A percentile compares a stretch with the other conserved stretches of the same genome.
These are phyloP conservation scores for Dalechampia spathulata DNA, from an alignment of 441 rosid genomes.

Conservation along the genomic window DNA sequence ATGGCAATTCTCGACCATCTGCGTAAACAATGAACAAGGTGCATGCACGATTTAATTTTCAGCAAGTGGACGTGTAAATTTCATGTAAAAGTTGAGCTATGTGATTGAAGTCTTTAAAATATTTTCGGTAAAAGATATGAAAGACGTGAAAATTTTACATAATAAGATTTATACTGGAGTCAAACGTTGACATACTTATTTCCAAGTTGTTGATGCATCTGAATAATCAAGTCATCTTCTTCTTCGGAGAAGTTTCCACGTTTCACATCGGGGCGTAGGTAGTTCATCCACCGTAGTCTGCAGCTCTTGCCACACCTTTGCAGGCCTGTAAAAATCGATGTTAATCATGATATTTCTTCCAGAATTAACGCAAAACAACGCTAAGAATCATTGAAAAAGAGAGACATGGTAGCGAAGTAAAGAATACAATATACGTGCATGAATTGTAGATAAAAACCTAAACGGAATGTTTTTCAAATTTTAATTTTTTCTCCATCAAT, in stretches of 20 bases:
- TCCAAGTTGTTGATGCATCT: slow-evolving; percentile 40
- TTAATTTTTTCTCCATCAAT: too few relatives aligned
- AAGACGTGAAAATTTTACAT: too few relatives aligned
- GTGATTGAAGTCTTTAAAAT: background rate
- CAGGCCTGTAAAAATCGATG: slow-evolving; percentile 23
- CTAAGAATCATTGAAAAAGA: too few relatives aligned
- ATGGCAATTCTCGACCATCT: slow-evolving; percentile 16
- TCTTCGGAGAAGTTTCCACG: slow-evolving; percentile 37
- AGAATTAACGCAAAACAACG: too few relatives aligned
- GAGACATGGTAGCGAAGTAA: too few relatives aligned
- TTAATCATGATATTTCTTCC: too few relatives aligned
- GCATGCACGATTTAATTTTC: background rate
- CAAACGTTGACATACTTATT: slow-evolving; percentile 30
- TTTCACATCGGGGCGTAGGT: slow-evolving; percentile 40
- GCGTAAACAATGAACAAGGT: background rate
- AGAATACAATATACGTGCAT: too few relatives aligned
- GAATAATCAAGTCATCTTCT: slow-evolving; percentile 33
- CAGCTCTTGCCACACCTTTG: slow-evolving; percentile 47
- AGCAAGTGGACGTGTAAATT: background rate
- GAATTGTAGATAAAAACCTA: too few relatives aligned
- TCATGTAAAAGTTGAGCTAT: background rate
- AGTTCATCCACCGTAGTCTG: slow-evolving; percentile 43
- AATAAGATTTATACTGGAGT: too few relatives aligned
- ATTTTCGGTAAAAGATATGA: too few relatives aligned
- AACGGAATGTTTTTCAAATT: too few relatives aligned